phyloP scores from a whole-genome alignment of 2,329 filamentous ascomycete genomes.

The Graphilbum sp. region DNA sequence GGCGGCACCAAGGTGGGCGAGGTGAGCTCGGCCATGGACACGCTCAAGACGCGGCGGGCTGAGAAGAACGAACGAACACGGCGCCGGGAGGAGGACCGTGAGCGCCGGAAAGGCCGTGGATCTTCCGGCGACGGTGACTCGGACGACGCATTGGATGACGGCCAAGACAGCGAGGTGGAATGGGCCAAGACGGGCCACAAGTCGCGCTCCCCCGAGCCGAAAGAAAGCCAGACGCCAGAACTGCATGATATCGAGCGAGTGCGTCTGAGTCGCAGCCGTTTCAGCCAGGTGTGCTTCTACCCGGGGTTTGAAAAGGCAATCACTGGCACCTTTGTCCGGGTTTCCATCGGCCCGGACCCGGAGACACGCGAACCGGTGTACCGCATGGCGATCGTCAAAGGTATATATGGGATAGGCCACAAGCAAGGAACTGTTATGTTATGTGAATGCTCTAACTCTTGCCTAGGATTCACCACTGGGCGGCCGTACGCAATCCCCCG shows the following conservation, averaged over 20 bases:
- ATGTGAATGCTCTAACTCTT: too few relatives aligned
- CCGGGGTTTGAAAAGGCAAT: conserved; percentile 75
- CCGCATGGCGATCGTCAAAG: conserved; percentile 76
- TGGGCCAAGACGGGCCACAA: conserved; percentile 44
- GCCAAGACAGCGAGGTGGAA: conserved; percentile 66
- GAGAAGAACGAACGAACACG: conserved; percentile 49
- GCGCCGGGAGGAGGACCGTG: conserved; percentile 45
- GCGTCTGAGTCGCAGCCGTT: conserved; percentile 69
- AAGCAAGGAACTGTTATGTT: too few relatives aligned
- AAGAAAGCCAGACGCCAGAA: conserved; percentile 53
- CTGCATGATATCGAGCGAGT: conserved; percentile 73
- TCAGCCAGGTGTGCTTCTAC: conserved; percentile 84
- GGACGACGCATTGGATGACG: conserved; percentile 35
- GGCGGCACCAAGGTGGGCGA: conserved; percentile 52
- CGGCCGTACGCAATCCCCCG: conserved; percentile 71
- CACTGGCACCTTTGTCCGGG: conserved; percentile 68
- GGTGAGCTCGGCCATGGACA: conserved; percentile 57
- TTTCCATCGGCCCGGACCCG: conserved; percentile 65
- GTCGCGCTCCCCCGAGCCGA: conserved; percentile 36
- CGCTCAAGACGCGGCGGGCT: conserved; percentile 41
- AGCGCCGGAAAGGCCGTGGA: conserved; percentile 35
- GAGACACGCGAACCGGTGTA: conserved; percentile 63
- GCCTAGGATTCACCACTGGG: conserved; percentile 60
- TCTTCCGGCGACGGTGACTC: conserved; percentile 16
- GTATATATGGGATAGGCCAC: too few relatives aligned